Percentiles rank a stretch among this genome's conserved stretches.
Conservation (phyloP, 78 protist species). For the slime mould (Dictyostelium discoideum) region DNA sequence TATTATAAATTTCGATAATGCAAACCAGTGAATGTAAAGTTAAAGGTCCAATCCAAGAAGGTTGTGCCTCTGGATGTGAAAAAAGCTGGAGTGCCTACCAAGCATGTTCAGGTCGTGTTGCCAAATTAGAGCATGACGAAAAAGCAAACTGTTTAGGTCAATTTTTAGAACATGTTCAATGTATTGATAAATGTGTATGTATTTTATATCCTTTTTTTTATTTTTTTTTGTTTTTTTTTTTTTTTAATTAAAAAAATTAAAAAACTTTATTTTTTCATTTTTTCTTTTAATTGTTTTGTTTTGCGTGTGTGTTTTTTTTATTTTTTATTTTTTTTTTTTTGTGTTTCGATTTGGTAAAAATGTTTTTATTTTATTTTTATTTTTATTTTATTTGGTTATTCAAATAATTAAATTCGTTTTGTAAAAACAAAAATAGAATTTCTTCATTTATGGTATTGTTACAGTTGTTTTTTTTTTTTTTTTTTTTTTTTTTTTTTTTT, state of each 20-base stretch:
- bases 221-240: background rate
- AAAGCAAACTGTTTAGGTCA: constrained; percentile 82
- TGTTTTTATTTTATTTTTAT: no score
- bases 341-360: background rate
- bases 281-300: background rate
- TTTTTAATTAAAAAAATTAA: no score
- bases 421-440: no score
- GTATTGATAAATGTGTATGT: constrained; percentile 79
- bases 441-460: background rate
- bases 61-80: constrained; percentile 21
- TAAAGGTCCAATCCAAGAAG: constrained; percentile 51
- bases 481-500: no score
- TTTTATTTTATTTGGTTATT: no score
- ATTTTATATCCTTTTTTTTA: background rate
- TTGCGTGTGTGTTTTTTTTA: background rate
- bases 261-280: background rate
- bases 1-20: background rate
- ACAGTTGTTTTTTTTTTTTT: background rate
- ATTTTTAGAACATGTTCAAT: constrained; percentile 72
- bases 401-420: background rate
- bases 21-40: constrained; percentile 25
- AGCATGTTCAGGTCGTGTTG: constrained; percentile 40
- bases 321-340: background rate
- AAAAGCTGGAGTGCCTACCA: constrained; percentile 18
- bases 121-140: constrained; percentile 55